Conservation (phyloP, 1,284 basidiomycete species). For the Chalciporus piperatoides region DNA sequence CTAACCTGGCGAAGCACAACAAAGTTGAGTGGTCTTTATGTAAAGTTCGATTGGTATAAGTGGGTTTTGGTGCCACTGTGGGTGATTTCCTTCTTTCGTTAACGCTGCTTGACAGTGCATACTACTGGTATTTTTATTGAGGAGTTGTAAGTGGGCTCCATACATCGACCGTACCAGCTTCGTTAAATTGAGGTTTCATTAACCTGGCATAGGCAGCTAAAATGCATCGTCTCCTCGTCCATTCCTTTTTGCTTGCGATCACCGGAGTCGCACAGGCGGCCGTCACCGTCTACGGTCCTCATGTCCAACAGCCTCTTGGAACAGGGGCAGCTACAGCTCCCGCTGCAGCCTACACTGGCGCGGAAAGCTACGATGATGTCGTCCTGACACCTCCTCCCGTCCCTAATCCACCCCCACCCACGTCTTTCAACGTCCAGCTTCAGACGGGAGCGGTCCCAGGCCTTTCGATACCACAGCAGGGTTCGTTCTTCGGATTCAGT, state of each 20-base stretch:
- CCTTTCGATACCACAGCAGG: conserved; percentile 52
- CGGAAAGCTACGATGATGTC: conserved; percentile 44
- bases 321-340: conserved; percentile 25
- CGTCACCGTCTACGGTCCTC: conserved; percentile 33
- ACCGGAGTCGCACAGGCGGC: conserved; percentile 10
- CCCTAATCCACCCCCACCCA: conserved; percentile 39
- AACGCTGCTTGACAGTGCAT: too few species aligned
- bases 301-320: conserved; percentile 29
- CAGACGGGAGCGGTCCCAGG: conserved; percentile 38
- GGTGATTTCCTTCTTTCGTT: too few species aligned
- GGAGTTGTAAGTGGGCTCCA: conserved; percentile 16
- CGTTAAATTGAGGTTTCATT: not conserved
- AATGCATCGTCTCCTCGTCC: conserved; percentile 27
- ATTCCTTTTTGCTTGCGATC: conserved; percentile 22
- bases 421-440: conserved; percentile 41
- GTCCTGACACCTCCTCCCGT: conserved; percentile 40
- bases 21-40: too few species aligned
- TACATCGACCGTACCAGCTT: too few species aligned
- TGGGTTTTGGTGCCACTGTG: too few species aligned
- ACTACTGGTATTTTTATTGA: conserved; percentile 3
- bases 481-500: conserved; percentile 56
- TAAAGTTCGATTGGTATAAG: too few species aligned
- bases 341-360: conserved; percentile 37
- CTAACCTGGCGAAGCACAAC: too few species aligned
- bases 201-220: not conserved